Percentiles rank a stretch among this genome's conserved stretches.
These are phyloP conservation scores for Sarcodon aspratus DNA, from an alignment of 768 basidiomycete genomes.

Conservation along the genomic window DNA sequence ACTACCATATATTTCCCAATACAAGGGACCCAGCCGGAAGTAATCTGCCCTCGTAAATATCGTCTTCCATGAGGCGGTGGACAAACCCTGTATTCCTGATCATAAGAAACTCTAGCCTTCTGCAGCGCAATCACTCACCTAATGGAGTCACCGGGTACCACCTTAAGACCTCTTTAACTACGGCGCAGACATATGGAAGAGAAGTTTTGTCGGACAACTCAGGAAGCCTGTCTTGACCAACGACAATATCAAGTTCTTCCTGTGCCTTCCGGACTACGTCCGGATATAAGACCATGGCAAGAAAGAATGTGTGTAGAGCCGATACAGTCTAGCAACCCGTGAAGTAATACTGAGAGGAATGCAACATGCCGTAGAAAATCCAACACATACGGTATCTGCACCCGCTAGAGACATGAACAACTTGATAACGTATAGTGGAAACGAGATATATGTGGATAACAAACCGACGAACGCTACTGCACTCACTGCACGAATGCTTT, in stretches of 20 bases:
- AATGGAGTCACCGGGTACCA: slow-evolving; percentile 10
- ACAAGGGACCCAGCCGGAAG: slow-evolving; percentile 6
- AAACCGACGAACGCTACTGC: background rate
- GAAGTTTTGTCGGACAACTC: slow-evolving; percentile 2
- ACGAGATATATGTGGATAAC: background rate
- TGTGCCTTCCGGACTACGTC: slow-evolving; percentile 13
- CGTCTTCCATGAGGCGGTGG: slow-evolving; percentile 5
- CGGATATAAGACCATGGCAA: slow-evolving; percentile 11
- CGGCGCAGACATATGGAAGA: slow-evolving; percentile 13
- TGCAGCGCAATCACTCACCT: background rate
- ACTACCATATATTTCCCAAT: slow-evolving; percentile 8
- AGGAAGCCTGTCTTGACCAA: slow-evolving; percentile 6
- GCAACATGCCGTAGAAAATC: background rate
- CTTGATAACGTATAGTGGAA: background rate
- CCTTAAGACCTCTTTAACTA: slow-evolving; percentile 12
- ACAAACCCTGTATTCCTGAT: no score
- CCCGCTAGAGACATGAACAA: background rate
- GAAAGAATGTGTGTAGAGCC: slow-evolving; percentile 8
- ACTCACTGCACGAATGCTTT: slow-evolving; percentile 9
- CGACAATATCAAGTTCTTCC: slow-evolving; percentile 11
- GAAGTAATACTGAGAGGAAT: background rate
- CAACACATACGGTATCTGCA: slow-evolving; percentile 4
- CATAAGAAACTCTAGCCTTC: background rate
- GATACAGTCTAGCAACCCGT: slow-evolving; percentile 4
- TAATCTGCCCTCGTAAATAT: slow-evolving; percentile 6